Percentiles rank a stretch among this genome's conserved stretches.
Evolutionary conservation across 2,329 filamentous ascomycete genomes (phyloP).

Genomic region (Aspergillus fumigatus): DNA sequence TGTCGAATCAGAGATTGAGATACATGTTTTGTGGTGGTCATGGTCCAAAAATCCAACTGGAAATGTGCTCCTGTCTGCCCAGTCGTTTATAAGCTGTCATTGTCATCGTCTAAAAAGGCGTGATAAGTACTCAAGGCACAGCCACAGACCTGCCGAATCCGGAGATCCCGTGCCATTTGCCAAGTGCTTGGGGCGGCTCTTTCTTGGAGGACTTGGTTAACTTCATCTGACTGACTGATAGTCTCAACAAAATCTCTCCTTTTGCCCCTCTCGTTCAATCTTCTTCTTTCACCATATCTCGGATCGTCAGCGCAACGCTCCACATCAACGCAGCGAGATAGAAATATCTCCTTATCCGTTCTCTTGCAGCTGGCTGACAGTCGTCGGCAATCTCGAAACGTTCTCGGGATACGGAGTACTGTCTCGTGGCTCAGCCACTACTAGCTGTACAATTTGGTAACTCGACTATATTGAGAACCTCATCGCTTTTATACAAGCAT

Average conservation of each 20-base stretch:
- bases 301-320: background rate
- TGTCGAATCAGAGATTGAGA: too few relatives aligned
- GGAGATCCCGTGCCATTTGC: background rate
- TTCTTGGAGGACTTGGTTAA: background rate
- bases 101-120: too few relatives aligned
- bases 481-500: constrained; percentile 5
- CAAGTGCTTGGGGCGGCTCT: background rate
- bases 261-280: background rate
- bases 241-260: background rate
- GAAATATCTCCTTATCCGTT: background rate
- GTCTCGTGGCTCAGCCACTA: background rate
- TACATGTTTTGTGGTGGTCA: too few relatives aligned
- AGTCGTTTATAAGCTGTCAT: too few relatives aligned
- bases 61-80: too few relatives aligned
- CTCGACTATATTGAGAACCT: background rate
- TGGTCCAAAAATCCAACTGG: too few relatives aligned
- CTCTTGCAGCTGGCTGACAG: background rate
- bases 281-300: background rate
- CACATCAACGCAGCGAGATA: background rate
- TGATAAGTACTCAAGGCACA: background rate
- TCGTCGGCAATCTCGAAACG: background rate
- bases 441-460: background rate
- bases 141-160: background rate
- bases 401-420: background rate
- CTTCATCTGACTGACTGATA: background rate